Evolutionary conservation across 306 rosid species (phyloP), one percentile per base, ranked within the genome.

Genomic region (Dalbergia oliveri): DNA sequence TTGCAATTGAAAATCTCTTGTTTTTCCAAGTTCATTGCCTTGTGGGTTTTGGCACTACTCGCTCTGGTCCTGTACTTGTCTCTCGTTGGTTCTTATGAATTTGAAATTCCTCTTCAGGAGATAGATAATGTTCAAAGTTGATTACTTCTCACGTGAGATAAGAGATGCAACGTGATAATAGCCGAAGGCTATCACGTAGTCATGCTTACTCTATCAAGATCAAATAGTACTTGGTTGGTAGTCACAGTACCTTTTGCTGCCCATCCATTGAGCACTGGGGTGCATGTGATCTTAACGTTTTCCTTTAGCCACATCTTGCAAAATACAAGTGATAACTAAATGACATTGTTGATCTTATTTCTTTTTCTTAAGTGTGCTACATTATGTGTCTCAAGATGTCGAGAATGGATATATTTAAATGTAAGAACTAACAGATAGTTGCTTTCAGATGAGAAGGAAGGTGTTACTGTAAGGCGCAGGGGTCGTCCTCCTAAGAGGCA

Each of bases 401-500:
- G 18, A 26, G 66, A 19, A 45, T 75, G 84, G 57, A 78, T 72
- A 44, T 37, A 12, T 35, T 79, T 67, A 50, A 13, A 44, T 35
- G 58, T 16, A 66, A 66, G 59, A 70, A 72, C 68, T 72, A 41
- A 86, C 79, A 11, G 9, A 16, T 44, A 31, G 65, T 76, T 69
- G 49, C 51, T 76, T 73, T 90, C 91, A 93, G 99, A 95, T 81
- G 99, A 93, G 76, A 90, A 90, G 84, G 99, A 91, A 60, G 91
- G 93, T 68, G 72, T 77, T 62, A 9, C 93, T 61, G 88, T 75
- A 12, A 89, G 86, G 85, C 95, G 94, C 59, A 89, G 97, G 87
- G 99, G 99, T 67, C 97, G 99, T 60, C 99, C 99, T 44, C 98
- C 90, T 8, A 95, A 95, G 82, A 80, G 66, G 84, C 91, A 84